Evolutionary conservation across 2,329 filamentous ascomycete species (phyloP), one percentile per base, ranked within the genome.

Genomic region (Curvularia spicifera): DNA sequence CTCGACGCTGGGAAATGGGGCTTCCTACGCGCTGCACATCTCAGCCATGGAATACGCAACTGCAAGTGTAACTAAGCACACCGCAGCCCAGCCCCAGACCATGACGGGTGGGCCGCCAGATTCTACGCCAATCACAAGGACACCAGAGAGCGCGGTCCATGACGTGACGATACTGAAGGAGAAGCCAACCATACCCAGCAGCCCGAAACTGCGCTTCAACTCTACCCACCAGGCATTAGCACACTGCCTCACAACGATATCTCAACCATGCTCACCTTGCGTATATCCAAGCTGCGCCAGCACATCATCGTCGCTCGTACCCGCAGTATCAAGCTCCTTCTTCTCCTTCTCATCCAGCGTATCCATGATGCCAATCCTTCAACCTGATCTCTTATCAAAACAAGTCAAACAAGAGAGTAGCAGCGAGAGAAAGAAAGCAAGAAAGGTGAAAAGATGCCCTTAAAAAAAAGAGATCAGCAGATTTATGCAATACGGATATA

Each of bases 31-130:
- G 28, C 80, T 81, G 58, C 83, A 85, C 73, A 76, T 86, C 66
- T 87, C 84, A 20, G 84, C 84, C 80, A 87, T 84, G 1, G 82
- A 82, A 57, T 85, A 83, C 10, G 83, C 84, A 5, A 87, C 84
- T 7, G 81, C 78, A 12, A 87, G 71, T 1, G 82, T 81, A 20
- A 82, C 75, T 9, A 81, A 48, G 59, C 82, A 83, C 24, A 86
- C 81, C 4, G 79, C 83, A 22, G 86, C 70, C 80, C 83, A 87
- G 42, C 81, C 81, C 75, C 82, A 87, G 6, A 87, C 78, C 82
- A 87, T 86, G 42, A 86, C 83, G 0, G 84, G 83, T 3, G 84
- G 83, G 1, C 84, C 84, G 13, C 84, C 84, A 35, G 82, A 80
- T 56, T 80, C 80, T 10, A 85, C 81, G 5, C 84, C 85, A 31